Evolutionary conservation across 805 yeast genomes (phyloP), one percentile per base, ranked within the genome.

Genomic region (Pichia ethanolica): DNA sequence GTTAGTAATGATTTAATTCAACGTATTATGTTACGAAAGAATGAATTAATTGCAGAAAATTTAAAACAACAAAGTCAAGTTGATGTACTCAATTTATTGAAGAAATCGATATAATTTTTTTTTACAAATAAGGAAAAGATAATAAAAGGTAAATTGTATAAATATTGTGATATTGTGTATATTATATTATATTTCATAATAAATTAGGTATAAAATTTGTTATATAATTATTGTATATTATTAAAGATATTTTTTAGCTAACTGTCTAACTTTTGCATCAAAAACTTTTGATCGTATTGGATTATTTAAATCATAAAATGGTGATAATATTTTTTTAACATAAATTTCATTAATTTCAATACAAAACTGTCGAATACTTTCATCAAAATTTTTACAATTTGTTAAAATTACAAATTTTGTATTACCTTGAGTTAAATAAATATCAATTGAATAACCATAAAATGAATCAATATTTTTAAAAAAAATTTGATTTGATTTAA

Each of bases 391-490:
- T 45, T 70, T 70, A 26, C 74, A 62, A 50, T 83, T 86, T 56
- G 85, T 88, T 3, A 85, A 69, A 55, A 93, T 74, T 25, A 93
- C 66, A 54, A 91, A 79, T 63, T 89, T 89, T 57, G 87, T 77
- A 60, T 89, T 90, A 5, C 97, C 91, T 46, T 89, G 89, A 0
- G 97, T 88, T 39, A 91, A 74, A 62, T 81, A 93, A 4, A 91
- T 95, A 48, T 89, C 86, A n/a, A 91, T 79, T 44, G 75, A 70
- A 56, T 82, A 79, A 5, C 93, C 95, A 64, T 90, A 88, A 65
- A 89, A 91, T 36, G 83, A 81, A 67, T 93, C 99, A 20, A 91
- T 78, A 42, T 78, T 78, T 42, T 91, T 90, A 53, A 89, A 69
- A 60, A 86, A 83, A 54, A 85, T 72, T 41, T 75, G 72, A 54